Base-by-base conservation (phyloP, 1,284 basidiomycete species). In the Tilletia indica region DNA sequence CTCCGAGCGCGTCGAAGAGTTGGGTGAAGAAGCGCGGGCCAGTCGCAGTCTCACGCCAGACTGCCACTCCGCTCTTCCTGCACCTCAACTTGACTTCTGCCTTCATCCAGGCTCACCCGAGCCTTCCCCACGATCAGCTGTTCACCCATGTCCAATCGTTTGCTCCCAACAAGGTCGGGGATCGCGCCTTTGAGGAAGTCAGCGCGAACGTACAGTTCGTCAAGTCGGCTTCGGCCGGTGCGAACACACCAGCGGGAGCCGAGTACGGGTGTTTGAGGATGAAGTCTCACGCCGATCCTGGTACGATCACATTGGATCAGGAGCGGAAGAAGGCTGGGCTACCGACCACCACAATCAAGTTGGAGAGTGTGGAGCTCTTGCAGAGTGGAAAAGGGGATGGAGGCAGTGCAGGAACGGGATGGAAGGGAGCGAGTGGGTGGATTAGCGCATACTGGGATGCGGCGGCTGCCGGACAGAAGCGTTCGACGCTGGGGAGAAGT, bases 141-240 rank as follows among this genome's bases (percentile, higher is more conserved):
- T 64, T 64, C 61, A 64, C 61, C 36, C 61, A 64, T 16, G 34
- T 64, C 36, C 61, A 64, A 21, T 38, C 31, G 14, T 64, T 64
- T 16, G 31, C 34, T 34, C 61, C 61, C 6, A 42, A 39, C 38
- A 64, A 64, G 34, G 12, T 64, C 4, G 61, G 61, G 31, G 61
- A 64, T 39, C 61, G 36, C 31, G 61, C 61, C 16, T 64, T 64
- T 19, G 61, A 64, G 34, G 36, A 64, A 16, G 61, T 64, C 9
- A 19, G 19, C 14, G 61, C 61, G 61, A 16, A 38, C 34, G 61
- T 64, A 12, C 19, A 34, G 9, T 34, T 64, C 61, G 21, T 39
- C 14, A 38, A 58, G 6, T 6, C 34, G 36, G 34, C 34, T 12
- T 64, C 61, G 14, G 36, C 36, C 8, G 34, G 34, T 9, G 14